Conservation (phyloP, 768 basidiomycete species). For the Chalciporus pseudorubinellus region DNA sequence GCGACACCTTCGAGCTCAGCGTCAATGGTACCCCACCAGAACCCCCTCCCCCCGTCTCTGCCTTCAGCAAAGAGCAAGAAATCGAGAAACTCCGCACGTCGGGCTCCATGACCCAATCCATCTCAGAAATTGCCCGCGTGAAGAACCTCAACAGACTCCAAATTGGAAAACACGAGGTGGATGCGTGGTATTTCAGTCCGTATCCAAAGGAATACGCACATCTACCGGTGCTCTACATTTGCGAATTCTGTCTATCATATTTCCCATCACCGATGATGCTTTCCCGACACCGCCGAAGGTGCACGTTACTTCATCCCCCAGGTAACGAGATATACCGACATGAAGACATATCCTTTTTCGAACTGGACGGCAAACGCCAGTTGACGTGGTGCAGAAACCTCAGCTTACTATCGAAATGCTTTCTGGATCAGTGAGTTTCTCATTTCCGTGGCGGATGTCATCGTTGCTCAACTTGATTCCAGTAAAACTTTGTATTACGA, state of each 20-base stretch:
- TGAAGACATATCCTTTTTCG: constrained; percentile 96
- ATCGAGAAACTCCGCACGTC: constrained; percentile 98
- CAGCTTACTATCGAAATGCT: constrained; percentile 95
- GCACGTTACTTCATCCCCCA: constrained; percentile 89
- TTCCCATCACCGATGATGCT: constrained; percentile 91
- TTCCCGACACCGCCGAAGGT: constrained; percentile 85
- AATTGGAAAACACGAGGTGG: constrained; percentile 95
- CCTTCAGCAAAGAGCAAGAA: constrained; percentile 96
- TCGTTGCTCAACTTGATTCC: constrained; percentile 21
- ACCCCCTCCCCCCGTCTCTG: constrained; percentile 49
- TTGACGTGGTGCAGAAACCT: constrained; percentile 96
- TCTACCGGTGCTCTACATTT: constrained; percentile 91
- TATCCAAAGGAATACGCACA: constrained; percentile 99
- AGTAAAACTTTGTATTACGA: constrained; percentile 99
- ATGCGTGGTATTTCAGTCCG: constrained; percentile 99
- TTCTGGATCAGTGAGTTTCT: constrained; percentile 90
- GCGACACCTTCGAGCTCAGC: constrained; percentile 69
- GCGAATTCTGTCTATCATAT: constrained; percentile 97
- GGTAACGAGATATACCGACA: constrained; percentile 99
- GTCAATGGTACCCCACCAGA: constrained; percentile 46
- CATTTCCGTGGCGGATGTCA: constrained; percentile 11
- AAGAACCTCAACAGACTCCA: constrained; percentile 97
- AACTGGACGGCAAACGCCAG: constrained; percentile 96
- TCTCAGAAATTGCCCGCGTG: constrained; percentile 95
- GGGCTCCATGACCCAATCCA: constrained; percentile 98